Evolutionary conservation across 129 eudicot genomes (phyloP).

Genomic region (Centaurea solstitialis): DNA sequence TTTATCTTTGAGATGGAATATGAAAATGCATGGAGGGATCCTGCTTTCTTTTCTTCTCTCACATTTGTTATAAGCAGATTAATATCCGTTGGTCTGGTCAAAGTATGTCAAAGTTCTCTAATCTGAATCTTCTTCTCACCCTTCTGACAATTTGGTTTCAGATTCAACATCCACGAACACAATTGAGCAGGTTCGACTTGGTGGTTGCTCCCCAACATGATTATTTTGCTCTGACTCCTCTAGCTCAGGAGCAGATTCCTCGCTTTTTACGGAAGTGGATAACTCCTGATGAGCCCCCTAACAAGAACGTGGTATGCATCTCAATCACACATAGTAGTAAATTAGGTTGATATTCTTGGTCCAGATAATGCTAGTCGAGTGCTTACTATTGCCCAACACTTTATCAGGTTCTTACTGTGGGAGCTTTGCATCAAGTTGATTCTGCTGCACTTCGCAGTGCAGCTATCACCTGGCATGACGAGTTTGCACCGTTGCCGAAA

Average conservation of each 20-base stretch:
- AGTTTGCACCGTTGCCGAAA: conserved; percentile 89
- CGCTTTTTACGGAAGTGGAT: conserved; percentile 75
- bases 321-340: background rate
- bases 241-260: conserved; percentile 83
- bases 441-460: conserved; percentile 81
- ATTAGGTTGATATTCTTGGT: conserved; percentile 4
- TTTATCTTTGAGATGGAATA: background rate
- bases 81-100: background rate
- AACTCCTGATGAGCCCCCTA: conserved; percentile 89
- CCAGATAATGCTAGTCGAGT: background rate
- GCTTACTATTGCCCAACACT: background rate
- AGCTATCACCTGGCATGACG: conserved; percentile 90
- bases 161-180: conserved; percentile 96
- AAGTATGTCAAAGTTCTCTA: background rate
- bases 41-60: background rate
- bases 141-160: conserved; percentile 35
- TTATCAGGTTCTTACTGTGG: conserved; percentile 83
- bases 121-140: background rate
- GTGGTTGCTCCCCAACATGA: conserved; percentile 91
- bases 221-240: conserved; percentile 83
- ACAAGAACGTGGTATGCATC: conserved; percentile 68
- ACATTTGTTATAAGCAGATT: too few relatives aligned
- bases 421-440: conserved; percentile 95
- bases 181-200: conserved; percentile 83
- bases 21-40: too few relatives aligned